Base-by-base conservation (phyloP, 495 filamentous ascomycete genomes). In the Tetracladium setigerum region DNA sequence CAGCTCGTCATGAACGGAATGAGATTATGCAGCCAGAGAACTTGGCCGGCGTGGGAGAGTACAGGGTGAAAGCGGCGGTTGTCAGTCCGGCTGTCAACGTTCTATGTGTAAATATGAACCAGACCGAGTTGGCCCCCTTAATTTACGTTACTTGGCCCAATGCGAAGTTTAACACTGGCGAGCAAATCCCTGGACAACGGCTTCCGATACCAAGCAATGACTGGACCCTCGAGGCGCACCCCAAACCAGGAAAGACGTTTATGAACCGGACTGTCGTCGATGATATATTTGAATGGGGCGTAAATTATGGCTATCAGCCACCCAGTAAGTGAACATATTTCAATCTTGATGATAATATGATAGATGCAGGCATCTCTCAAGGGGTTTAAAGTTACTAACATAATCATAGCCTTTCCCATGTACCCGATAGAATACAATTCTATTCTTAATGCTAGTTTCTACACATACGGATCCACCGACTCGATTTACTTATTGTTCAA, bases 61-160 rank as follows among this genome's bases (percentile, higher is more conserved):
- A 85, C 55, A 64, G 57, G 7, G 59, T 90, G 2, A 60, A 70
- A 12, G 86, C 84, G 13, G 80, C 79, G 0, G 77, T 86, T 2
- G 76, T 79, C 0, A 77, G 73, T 2, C 82, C 85, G 1, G 67
- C 74, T 0, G 59, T 87, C 38, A 86, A 88, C 49, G 78, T 86
- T 7, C 70, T 87, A 22, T 90, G 86, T 57, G 78, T 71, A 1
- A 78, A 79, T 24, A 68, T 87, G 70, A 69, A 69, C 7, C 27
- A 54, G 27, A 53, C 64, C 0, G 83, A 87, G 44, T 56, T 89
- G 1, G 53, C 53, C 0, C 84, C 84, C 0, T 57, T 90, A 6
- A 65, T 89, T 0, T 86, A 81, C 42, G 64, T 64, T 0, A 16
- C 54, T 9, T 86, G 79, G 79, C 74, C 74, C 1, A 35, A 61